phyloP scores from a whole-genome alignment of 2,329 filamentous ascomycete species.

The Sclerotinia sclerotiorum region DNA sequence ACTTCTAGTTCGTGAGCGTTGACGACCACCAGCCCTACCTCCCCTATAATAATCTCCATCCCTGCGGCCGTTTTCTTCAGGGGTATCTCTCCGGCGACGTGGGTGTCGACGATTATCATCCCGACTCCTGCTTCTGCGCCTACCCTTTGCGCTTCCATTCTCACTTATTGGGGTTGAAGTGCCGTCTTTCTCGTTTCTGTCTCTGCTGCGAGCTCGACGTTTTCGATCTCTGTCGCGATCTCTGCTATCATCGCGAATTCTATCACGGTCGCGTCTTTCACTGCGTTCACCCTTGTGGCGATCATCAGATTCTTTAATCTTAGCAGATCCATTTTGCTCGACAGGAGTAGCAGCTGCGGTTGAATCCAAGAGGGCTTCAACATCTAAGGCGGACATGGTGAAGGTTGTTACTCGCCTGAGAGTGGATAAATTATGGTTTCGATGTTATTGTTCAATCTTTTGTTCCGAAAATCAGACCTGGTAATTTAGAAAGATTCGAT shows the following conservation, averaged over 20 bases:
- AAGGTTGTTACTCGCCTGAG: conserved; percentile 25
- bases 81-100: conserved; percentile 65
- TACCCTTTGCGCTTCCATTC: conserved; percentile 72
- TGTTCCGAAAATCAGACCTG: neutral
- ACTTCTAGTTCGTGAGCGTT: conserved; percentile 70
- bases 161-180: conserved; percentile 66
- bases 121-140: conserved; percentile 75
- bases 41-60: conserved; percentile 71
- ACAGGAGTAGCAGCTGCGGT: conserved; percentile 63
- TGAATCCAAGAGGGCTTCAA: conserved; percentile 88
- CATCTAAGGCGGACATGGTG: conserved; percentile 70
- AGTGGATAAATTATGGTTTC: neutral
- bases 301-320: conserved; percentile 57
- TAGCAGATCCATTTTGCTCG: conserved; percentile 44
- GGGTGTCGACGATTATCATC: conserved; percentile 73
- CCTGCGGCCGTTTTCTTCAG: conserved; percentile 47
- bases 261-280: conserved; percentile 54
- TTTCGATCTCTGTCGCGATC: conserved; percentile 58
- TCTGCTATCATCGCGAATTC: conserved; percentile 54
- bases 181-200: conserved; percentile 50
- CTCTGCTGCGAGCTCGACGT: conserved; percentile 32
- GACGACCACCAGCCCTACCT: conserved; percentile 49
- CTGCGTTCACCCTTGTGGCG: conserved; percentile 56
- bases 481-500: neutral
- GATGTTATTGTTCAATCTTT: neutral